Percentiles rank a stretch among this genome's conserved stretches.
Evolutionary conservation across 352 stramenopile genomes (phyloP).

Genomic region (Pythium inflatum): DNA sequence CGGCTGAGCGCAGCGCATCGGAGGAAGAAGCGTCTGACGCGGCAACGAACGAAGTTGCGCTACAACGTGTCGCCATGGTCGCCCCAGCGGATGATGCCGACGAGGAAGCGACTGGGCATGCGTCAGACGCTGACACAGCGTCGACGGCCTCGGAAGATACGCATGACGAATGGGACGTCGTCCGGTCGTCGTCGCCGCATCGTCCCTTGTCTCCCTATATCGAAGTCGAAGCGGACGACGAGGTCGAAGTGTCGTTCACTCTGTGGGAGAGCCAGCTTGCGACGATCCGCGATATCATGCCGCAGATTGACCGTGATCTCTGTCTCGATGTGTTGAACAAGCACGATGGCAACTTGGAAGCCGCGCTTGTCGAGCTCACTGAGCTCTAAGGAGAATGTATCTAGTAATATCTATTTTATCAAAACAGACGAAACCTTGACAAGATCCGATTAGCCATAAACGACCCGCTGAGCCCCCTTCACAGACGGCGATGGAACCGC

Average conservation of each 20-base stretch:
- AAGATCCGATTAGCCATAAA: conserved; percentile 19
- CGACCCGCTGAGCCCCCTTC: conserved; percentile 20
- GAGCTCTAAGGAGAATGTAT: conserved; percentile 52
- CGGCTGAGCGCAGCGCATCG: conserved; percentile 24
- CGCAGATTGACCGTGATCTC: conserved; percentile 45
- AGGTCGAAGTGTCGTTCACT: conserved; percentile 30
- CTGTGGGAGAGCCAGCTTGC: conserved; percentile 50
- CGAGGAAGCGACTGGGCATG: conserved; percentile 32
- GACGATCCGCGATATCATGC: conserved; percentile 57
- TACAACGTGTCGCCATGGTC: too few species aligned
- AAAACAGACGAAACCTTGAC: neutral
- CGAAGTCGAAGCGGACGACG: conserved; percentile 38
- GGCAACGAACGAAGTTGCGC: too few species aligned
- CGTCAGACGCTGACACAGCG: conserved; percentile 66
- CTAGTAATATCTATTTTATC: conserved; percentile 15
- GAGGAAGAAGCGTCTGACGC: neutral
- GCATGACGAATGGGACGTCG: conserved; percentile 56
- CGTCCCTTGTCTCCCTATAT: conserved; percentile 24
- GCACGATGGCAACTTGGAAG: conserved; percentile 62
- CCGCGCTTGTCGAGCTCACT: conserved; percentile 62
- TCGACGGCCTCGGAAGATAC: conserved; percentile 54
- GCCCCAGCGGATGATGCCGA: neutral
- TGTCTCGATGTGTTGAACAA: conserved; percentile 57
- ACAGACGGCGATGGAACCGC: conserved; percentile 8
- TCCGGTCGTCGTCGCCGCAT: conserved; percentile 14